Evolutionary conservation across 768 basidiomycete genomes (phyloP).

Genomic region (Trametes maxima): DNA sequence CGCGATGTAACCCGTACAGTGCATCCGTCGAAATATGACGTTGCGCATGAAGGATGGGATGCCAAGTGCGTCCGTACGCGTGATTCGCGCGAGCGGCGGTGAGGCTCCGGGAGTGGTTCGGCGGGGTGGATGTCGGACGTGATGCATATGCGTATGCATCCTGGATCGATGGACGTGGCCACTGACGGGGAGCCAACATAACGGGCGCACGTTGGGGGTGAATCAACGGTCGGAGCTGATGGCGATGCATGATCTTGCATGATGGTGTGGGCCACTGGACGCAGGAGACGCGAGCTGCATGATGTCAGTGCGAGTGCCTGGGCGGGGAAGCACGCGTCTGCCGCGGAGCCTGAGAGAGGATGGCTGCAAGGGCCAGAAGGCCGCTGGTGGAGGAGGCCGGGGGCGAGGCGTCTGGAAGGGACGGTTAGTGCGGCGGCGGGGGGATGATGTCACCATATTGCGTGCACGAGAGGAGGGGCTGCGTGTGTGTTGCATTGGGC

Average conservation of each 20-base stretch:
- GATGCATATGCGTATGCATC: too few species aligned
- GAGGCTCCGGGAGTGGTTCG: neutral
- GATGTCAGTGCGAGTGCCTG: conserved; percentile 4
- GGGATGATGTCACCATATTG: conserved; percentile 11
- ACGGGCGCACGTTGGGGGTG: too few species aligned
- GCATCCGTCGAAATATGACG: conserved; percentile 8
- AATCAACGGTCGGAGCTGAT: too few species aligned
- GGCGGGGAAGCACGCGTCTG: neutral
- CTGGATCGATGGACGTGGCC: too few species aligned
- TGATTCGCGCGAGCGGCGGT: neutral
- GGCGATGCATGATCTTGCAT: neutral
- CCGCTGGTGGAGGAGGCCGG: neutral
- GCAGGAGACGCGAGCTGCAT: neutral
- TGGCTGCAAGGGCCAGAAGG: neutral
- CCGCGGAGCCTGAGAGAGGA: neutral
- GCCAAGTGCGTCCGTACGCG: neutral
- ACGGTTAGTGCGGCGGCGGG: neutral
- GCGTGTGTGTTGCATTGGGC: neutral
- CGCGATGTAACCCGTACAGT: conserved; percentile 14
- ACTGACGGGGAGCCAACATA: too few species aligned
- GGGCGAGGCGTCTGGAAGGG: conserved; percentile 4
- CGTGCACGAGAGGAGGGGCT: neutral
- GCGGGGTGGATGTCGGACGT: neutral
- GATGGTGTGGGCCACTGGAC: neutral
- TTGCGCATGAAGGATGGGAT: neutral